Base-by-base conservation (phyloP, 306 rosid genomes). In the Prunus salicina region DNA sequence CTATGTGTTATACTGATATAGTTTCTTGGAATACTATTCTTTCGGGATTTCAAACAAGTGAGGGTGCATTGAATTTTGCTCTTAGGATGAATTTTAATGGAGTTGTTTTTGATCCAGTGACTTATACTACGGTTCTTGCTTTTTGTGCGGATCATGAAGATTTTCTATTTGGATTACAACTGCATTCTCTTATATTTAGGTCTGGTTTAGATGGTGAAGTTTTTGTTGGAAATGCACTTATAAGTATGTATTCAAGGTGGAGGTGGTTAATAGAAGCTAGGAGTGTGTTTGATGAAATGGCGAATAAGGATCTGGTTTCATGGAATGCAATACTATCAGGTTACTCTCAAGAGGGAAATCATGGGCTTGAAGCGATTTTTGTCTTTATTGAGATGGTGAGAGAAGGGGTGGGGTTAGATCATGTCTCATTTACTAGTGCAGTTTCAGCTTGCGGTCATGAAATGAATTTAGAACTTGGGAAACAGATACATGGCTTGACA, bases 1-100 rank as follows among this genome's bases (percentile, higher is more conserved):
- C 64, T 77, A 73, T 93, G 86, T 79, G 72, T 69, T 38, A 63
- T 78, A 89, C 85, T 58, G 92, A 90, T 71, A 74, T 86, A 25
- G 93, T 93, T 78, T 89, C 98, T 77, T 93, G 97, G 97, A 93
- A 93, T 77, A 93, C 96, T 12, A 47, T 93, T 27, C 97, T 93
- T 76, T 88, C 96, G 0, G 96, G 97, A 63, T 93, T 87, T 79
- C 77, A 65, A 50, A 87, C 81, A 80, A 79, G 87, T 74, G 87
- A 79, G 27, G 90, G 79, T 28, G 96, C 93, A 18, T 87, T 93
- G 74, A 38, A 19, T 67, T 93, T 93, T 79, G 81, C 89, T 41
- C 28, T 67, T 77, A 61, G 69, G 74, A 93, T 93, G 96, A 88
- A 87, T 80, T 70, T 41, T 0, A 80, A 64, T 73, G 96, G 92